Conservation (phyloP, 192 early-diverging fungal genomes). For the Powellomyces hirtus region DNA sequence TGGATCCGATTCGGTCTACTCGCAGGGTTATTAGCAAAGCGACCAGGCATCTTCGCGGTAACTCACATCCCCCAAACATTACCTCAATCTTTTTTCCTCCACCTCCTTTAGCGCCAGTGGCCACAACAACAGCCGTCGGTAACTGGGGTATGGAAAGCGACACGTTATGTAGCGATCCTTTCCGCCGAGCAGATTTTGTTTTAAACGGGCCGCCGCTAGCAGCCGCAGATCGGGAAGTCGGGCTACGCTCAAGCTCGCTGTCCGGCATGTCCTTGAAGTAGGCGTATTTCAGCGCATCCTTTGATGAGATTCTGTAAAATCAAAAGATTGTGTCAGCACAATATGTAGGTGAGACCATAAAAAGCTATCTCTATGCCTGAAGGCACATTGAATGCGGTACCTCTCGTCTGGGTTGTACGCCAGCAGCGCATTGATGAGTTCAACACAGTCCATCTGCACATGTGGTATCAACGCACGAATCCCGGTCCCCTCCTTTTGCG, state of each 20-base stretch:
- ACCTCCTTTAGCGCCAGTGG: not conserved
- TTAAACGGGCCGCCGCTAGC: not conserved
- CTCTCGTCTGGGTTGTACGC: slow-evolving; percentile 54
- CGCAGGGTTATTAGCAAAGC: not conserved
- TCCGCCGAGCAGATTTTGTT: not conserved
- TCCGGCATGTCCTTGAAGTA: slow-evolving; percentile 43
- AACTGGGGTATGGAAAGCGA: not conserved
- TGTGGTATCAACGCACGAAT: slow-evolving; percentile 45
- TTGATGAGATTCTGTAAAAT: slow-evolving; percentile 39
- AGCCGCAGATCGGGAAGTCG: not conserved
- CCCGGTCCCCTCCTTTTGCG: slow-evolving; percentile 50
- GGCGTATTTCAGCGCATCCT: slow-evolving; percentile 42
- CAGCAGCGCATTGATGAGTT: slow-evolving; percentile 44
- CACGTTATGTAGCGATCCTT: not conserved
- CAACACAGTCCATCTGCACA: slow-evolving; percentile 43
- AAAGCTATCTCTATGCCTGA: not conserved
- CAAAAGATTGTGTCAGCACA: not conserved
- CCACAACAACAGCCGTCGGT: not conserved
- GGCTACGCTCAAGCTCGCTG: not conserved
- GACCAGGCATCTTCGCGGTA: too few relatives aligned
- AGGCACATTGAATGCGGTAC: slow-evolving; percentile 9
- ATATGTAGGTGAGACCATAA: not conserved
- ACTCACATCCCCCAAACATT: not conserved
- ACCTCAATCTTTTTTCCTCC: not conserved
- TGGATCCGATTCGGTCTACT: not conserved